A percentile compares a stretch with the other conserved stretches of the same genome.
Evolutionary conservation across 345 rosid genomes (phyloP).

Genomic region (Aethionema arabicum): DNA sequence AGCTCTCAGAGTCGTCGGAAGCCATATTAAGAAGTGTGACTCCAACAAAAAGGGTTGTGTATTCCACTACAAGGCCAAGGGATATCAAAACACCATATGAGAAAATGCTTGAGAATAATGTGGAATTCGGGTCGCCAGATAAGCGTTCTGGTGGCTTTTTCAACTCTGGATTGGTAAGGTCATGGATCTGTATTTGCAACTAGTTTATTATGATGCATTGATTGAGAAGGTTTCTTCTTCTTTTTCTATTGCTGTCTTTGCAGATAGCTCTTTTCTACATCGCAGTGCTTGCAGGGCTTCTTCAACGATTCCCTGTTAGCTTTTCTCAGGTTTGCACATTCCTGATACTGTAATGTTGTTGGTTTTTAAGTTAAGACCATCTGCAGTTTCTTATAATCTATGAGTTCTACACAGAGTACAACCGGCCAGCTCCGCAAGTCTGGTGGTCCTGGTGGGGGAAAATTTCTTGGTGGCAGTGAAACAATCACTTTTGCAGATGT

Average conservation of each 20-base stretch:
- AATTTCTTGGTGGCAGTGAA: slow-evolving; percentile 73
- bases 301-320: slow-evolving; percentile 63
- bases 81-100: slow-evolving; percentile 92
- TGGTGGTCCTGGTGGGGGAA: slow-evolving; percentile 59
- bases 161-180: slow-evolving; percentile 73
- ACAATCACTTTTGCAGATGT: slow-evolving; percentile 89
- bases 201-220: background rate
- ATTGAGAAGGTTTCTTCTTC: slow-evolving; percentile 1
- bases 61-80: slow-evolving; percentile 71
- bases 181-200: background rate
- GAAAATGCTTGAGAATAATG: slow-evolving; percentile 89
- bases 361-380: background rate
- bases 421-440: slow-evolving; percentile 82
- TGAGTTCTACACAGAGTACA: slow-evolving; percentile 44
- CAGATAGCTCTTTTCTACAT: slow-evolving; percentile 70
- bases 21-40: slow-evolving; percentile 51
- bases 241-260: slow-evolving; percentile 11
- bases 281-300: slow-evolving; percentile 71
- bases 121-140: slow-evolving; percentile 90
- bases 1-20: slow-evolving; percentile 65
- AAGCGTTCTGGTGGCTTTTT: slow-evolving; percentile 77
- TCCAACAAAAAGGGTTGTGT: slow-evolving; percentile 66
- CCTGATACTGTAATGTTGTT: background rate
- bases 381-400: background rate
- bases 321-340: slow-evolving; percentile 60